A percentile compares a stretch with the other conserved stretches of the same genome.
phyloP scores from a whole-genome alignment of 2,329 filamentous ascomycete genomes.

The Colletotrichum lini region DNA sequence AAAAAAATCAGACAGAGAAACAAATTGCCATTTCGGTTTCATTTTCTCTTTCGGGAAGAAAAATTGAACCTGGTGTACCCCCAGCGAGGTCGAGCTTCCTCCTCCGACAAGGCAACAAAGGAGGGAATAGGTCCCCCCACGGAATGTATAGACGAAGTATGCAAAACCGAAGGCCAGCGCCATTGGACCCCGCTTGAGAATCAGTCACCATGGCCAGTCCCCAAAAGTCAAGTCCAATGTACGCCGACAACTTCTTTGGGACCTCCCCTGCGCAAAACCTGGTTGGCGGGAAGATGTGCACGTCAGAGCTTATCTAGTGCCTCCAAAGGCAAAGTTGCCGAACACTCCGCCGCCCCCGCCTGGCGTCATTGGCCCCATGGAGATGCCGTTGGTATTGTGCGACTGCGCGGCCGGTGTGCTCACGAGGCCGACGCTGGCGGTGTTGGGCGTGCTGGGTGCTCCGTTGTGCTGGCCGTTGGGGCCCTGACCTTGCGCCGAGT shows the following conservation, averaged over 20 bases:
- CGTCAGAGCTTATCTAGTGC: constrained; percentile 47
- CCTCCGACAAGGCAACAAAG: constrained; percentile 8
- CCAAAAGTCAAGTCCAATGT: constrained; percentile 2
- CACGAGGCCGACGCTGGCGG: constrained; percentile 66
- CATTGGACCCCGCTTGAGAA: background rate
- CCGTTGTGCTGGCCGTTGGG: constrained; percentile 59
- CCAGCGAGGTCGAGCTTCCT: constrained; percentile 19
- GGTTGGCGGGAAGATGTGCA: background rate
- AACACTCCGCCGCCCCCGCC: constrained; percentile 82
- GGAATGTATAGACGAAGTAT: constrained; percentile 25
- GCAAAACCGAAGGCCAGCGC: constrained; percentile 27
- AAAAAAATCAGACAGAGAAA: constrained; percentile 18
- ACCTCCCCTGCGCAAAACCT: background rate
- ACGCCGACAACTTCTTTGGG: background rate
- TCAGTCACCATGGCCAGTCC: constrained; percentile 35
- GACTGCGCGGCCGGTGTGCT: constrained; percentile 64
- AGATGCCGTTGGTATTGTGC: constrained; percentile 70
- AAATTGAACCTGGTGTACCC: constrained; percentile 11
- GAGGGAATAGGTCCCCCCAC: background rate
- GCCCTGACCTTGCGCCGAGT: constrained; percentile 55
- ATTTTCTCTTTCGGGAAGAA: constrained; percentile 7
- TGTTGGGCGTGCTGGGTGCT: constrained; percentile 78
- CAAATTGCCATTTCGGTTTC: background rate
- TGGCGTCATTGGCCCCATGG: constrained; percentile 82
- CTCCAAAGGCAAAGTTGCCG: constrained; percentile 76